phyloP scores from a whole-genome alignment of 2,329 filamentous ascomycete species.

The Neopestalotiopsis sp. region DNA sequence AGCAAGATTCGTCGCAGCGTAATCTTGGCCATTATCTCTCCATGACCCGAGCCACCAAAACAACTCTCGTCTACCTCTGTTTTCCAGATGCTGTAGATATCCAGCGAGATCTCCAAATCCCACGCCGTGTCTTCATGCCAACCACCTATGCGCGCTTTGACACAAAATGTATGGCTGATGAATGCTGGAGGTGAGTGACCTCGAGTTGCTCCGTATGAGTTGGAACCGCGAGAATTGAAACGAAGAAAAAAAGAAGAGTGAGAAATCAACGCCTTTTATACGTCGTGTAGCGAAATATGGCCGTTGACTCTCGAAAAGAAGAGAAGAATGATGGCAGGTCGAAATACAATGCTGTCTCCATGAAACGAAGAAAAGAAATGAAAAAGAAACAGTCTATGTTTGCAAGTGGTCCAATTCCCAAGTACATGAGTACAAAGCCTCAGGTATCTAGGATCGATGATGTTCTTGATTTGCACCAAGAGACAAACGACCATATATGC shows the following conservation, averaged over 20 bases:
- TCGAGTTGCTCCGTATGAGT: neutral
- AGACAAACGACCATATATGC: slow-evolving; percentile 25
- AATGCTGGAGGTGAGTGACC: neutral
- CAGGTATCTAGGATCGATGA: slow-evolving; percentile 21
- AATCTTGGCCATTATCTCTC: neutral
- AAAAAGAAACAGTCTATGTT: slow-evolving; percentile 34
- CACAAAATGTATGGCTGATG: neutral
- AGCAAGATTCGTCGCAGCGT: neutral
- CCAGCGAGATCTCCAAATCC: neutral
- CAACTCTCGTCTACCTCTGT: neutral
- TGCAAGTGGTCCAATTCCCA: slow-evolving; percentile 25
- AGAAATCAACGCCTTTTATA: neutral
- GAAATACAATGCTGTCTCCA: slow-evolving; percentile 17
- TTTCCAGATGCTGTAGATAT: neutral
- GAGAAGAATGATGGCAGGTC: slow-evolving; percentile 19
- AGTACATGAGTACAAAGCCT: slow-evolving; percentile 35
- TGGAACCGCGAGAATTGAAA: neutral
- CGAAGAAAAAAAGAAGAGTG: neutral
- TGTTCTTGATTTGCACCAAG: slow-evolving; percentile 20
- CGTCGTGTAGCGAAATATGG: slow-evolving; percentile 18
- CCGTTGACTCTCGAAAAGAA: slow-evolving; percentile 3
- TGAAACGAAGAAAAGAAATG: slow-evolving; percentile 17
- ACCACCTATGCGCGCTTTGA: neutral
- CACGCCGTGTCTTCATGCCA: neutral
- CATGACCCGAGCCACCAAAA: neutral